phyloP scores from a whole-genome alignment of 306 rosid species.

The Vicia villosa region DNA sequence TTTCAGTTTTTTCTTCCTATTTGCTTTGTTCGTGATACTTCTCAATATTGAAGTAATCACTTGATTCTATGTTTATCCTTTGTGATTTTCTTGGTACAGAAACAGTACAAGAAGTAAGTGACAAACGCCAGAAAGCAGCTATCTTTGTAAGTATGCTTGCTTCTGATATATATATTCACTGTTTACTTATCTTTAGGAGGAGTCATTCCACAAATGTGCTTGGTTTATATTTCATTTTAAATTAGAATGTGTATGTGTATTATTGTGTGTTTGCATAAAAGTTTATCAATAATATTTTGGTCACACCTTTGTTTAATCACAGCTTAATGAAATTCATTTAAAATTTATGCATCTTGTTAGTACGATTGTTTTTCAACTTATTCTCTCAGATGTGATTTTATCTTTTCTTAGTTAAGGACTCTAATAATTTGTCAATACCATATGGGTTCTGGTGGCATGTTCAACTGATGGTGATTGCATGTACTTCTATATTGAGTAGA shows the following conservation, averaged over 20 bases:
- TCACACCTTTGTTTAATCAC: neutral
- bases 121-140: constrained; percentile 44
- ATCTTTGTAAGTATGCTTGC: constrained; percentile 54
- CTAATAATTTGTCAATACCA: neutral
- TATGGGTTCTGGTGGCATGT: neutral
- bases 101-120: constrained; percentile 41
- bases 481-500: neutral
- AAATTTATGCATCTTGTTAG: neutral
- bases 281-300: neutral
- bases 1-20: neutral
- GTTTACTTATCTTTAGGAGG: neutral
- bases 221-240: neutral
- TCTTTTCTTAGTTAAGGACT: constrained; percentile 8
- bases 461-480: neutral
- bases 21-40: neutral
- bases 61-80: constrained; percentile 20
- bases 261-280: neutral
- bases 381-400: neutral
- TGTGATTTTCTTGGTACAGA: constrained; percentile 46
- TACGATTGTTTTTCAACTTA: neutral
- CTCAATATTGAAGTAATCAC: neutral
- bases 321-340: constrained; percentile 7
- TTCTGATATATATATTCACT: constrained; percentile 22
- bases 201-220: neutral
- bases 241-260: neutral